phyloP scores from a whole-genome alignment of 2,329 filamentous ascomycete genomes.

The Ophiognomonia clavigignenti-juglandacearum region DNA sequence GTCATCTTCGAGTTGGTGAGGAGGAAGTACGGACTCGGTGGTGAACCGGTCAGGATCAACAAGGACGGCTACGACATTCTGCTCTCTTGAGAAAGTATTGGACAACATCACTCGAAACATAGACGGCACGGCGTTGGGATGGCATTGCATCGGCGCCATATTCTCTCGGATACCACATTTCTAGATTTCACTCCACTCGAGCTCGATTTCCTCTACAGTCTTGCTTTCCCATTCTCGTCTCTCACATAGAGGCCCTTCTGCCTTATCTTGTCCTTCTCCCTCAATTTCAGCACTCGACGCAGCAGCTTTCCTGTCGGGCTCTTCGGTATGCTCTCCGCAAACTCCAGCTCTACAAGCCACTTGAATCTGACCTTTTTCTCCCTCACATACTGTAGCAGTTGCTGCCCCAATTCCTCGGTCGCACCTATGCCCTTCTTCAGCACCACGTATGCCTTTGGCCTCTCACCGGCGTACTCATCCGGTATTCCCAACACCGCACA shows the following conservation, averaged over 20 bases:
- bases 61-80: conserved; percentile 70
- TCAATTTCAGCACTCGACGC: conserved; percentile 37
- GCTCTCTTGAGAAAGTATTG: conserved; percentile 35
- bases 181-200: not conserved
- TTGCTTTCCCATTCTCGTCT: not conserved
- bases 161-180: not conserved
- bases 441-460: conserved; percentile 57
- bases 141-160: not conserved
- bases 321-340: conserved; percentile 48
- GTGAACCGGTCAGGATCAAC: conserved; percentile 59
- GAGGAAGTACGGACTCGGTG: conserved; percentile 63
- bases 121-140: conserved; percentile 3
- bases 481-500: conserved; percentile 55
- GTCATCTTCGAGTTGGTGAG: conserved; percentile 76
- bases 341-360: conserved; percentile 41
- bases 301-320: conserved; percentile 54
- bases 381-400: conserved; percentile 42
- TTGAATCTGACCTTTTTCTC: conserved; percentile 48
- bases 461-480: conserved; percentile 46
- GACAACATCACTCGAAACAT: not conserved
- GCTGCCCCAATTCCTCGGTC: conserved; percentile 27
- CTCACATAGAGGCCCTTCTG: not conserved
- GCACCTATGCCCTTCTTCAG: conserved; percentile 25
- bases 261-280: not conserved
- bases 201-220: not conserved